Conservation (phyloP, 1,139 yeast species). For the Hansenula lynferdii region DNA sequence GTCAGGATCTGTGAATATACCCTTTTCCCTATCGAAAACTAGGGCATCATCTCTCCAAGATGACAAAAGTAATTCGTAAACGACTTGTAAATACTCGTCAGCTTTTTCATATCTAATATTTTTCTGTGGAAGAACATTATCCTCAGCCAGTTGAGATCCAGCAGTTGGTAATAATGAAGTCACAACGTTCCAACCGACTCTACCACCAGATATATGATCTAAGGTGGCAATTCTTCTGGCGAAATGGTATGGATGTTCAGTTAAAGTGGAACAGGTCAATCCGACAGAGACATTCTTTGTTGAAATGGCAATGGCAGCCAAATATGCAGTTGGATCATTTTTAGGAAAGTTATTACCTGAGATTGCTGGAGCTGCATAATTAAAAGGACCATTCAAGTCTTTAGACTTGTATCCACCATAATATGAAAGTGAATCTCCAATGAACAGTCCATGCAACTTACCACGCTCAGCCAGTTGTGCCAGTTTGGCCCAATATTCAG, state of each 20-base stretch:
- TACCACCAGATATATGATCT: constrained; percentile 37
- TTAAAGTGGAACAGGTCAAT: constrained; percentile 37
- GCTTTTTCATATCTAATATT: constrained; percentile 38
- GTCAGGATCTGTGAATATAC: constrained; percentile 36
- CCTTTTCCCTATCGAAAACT: constrained; percentile 28
- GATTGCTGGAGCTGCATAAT: constrained; percentile 31
- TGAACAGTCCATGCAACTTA: constrained; percentile 37
- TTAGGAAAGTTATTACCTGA: constrained; percentile 39
- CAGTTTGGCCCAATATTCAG: constrained; percentile 42
- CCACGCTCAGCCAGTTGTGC: constrained; percentile 43
- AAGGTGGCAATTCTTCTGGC: constrained; percentile 38
- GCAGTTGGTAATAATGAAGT: constrained; percentile 38
- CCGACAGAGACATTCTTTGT: constrained; percentile 36
- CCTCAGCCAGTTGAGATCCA: constrained; percentile 34
- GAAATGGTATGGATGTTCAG: constrained; percentile 41
- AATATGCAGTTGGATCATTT: constrained; percentile 34
- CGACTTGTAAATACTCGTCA: constrained; percentile 37
- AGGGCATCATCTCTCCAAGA: constrained; percentile 46
- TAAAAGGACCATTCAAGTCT: constrained; percentile 26
- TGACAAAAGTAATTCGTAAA: constrained; percentile 35
- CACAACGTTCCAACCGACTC: constrained; percentile 43
- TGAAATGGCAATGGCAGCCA: constrained; percentile 37
- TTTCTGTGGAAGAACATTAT: constrained; percentile 34
- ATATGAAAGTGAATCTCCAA: constrained; percentile 42
- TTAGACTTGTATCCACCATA: constrained; percentile 33